Conservation (phyloP, 2,329 filamentous ascomycete genomes). For the Trichoderma oligosporum region DNA sequence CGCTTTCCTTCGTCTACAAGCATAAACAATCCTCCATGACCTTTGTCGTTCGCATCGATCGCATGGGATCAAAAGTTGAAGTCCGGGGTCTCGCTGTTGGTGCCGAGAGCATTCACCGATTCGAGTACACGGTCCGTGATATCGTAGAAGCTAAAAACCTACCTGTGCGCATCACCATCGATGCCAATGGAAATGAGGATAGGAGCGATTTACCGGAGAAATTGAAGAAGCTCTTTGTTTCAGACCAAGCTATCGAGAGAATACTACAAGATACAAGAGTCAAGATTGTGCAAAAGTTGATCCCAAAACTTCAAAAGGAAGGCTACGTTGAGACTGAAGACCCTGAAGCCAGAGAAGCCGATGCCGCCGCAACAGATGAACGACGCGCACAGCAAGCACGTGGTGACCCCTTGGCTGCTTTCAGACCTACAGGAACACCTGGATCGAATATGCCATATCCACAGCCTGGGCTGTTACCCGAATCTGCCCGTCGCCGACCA, state of each 20-base stretch:
- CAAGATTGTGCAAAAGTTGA: slow-evolving; percentile 78
- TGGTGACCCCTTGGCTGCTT: slow-evolving; percentile 58
- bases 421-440: slow-evolving; percentile 46
- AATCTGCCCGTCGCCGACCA: slow-evolving; percentile 50
- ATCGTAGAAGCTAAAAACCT: slow-evolving; percentile 61
- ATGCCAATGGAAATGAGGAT: slow-evolving; percentile 44
- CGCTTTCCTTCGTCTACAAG: slow-evolving; percentile 79
- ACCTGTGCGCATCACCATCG: slow-evolving; percentile 53
- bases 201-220: slow-evolving; percentile 46
- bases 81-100: slow-evolving; percentile 74
- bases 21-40: slow-evolving; percentile 82
- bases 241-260: slow-evolving; percentile 59
- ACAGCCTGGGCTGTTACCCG: slow-evolving; percentile 62
- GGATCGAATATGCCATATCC: slow-evolving; percentile 41
- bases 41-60: slow-evolving; percentile 76
- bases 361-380: neutral
- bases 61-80: slow-evolving; percentile 79
- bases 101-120: slow-evolving; percentile 74
- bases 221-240: slow-evolving; percentile 67
- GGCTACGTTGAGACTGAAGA: slow-evolving; percentile 70
- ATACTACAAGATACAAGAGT: slow-evolving; percentile 61
- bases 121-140: slow-evolving; percentile 69
- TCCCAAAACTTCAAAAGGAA: slow-evolving; percentile 71
- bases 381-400: slow-evolving; percentile 56
- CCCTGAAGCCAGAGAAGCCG: slow-evolving; percentile 52